These are phyloP conservation scores for Ogataea chonburiensis DNA, from an alignment of 805 yeast genomes.

Conservation along the genomic window DNA sequence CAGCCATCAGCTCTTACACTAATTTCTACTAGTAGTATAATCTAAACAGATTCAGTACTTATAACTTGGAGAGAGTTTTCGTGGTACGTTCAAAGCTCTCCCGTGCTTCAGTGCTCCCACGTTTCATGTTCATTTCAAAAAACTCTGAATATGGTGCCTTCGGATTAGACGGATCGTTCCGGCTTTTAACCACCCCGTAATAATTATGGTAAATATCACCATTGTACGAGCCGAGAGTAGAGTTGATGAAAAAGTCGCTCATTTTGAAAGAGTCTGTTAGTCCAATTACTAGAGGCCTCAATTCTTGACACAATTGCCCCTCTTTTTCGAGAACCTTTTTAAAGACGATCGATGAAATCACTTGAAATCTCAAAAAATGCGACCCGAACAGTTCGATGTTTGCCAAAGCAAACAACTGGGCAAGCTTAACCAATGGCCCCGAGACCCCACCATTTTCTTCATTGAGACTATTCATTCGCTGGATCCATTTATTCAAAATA, in stretches of 20 bases:
- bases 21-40: no score
- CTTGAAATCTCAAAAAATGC: conserved; percentile 62
- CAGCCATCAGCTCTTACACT: no score
- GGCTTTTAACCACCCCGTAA: conserved; percentile 49
- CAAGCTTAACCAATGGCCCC: conserved; percentile 51
- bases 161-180: conserved; percentile 49
- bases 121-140: conserved; percentile 38
- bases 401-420: conserved; percentile 61
- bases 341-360: conserved; percentile 50
- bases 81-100: conserved; percentile 23
- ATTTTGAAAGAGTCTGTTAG: conserved; percentile 82
- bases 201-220: conserved; percentile 85
- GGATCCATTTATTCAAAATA: conserved; percentile 42
- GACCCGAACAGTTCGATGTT: conserved; percentile 71
- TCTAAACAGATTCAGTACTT: no score
- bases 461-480: conserved; percentile 27
- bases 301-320: conserved; percentile 44
- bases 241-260: conserved; percentile 76
- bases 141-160: conserved; percentile 59
- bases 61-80: conserved; percentile 24
- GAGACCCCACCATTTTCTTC: conserved; percentile 41
- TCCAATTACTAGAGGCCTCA: conserved; percentile 71
- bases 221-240: conserved; percentile 76
- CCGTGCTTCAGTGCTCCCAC: conserved; percentile 38
- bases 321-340: conserved; percentile 41